These are phyloP conservation scores for Chrysoporthe deuterocubensis DNA, from an alignment of 2,329 filamentous ascomycete species.

Conservation along the genomic window DNA sequence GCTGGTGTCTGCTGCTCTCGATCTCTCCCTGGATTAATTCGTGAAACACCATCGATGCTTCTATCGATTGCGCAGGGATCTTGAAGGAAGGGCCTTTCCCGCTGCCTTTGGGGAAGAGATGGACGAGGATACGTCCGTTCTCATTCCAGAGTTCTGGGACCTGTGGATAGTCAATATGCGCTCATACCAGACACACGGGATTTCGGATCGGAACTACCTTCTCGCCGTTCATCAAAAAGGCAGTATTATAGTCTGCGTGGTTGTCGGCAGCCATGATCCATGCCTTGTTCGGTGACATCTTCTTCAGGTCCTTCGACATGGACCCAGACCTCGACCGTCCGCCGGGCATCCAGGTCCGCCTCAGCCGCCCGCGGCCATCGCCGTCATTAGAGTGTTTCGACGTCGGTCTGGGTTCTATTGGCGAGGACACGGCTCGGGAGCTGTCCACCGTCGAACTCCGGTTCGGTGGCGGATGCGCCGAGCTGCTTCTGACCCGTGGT, in stretches of 20 bases:
- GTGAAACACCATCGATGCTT: slow-evolving; percentile 58
- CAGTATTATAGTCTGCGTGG: slow-evolving; percentile 60
- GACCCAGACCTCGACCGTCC: slow-evolving; percentile 53
- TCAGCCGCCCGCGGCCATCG: slow-evolving; percentile 47
- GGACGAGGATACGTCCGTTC: slow-evolving; percentile 59
- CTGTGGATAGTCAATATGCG: slow-evolving; percentile 40
- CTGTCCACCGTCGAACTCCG: slow-evolving; percentile 36
- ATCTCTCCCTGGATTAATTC: slow-evolving; percentile 55
- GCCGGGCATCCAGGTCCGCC: slow-evolving; percentile 59
- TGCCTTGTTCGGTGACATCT: slow-evolving; percentile 37
- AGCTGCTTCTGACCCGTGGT: slow-evolving; percentile 50
- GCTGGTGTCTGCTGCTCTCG: slow-evolving; percentile 37
- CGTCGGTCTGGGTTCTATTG: slow-evolving; percentile 37
- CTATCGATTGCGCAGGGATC: slow-evolving; percentile 57
- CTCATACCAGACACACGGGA: neutral
- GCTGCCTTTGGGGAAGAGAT: slow-evolving; percentile 56
- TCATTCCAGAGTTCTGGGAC: slow-evolving; percentile 71
- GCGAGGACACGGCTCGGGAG: slow-evolving; percentile 37
- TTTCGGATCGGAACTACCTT: slow-evolving; percentile 46
- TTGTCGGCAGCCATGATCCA: slow-evolving; percentile 61
- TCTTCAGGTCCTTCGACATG: slow-evolving; percentile 44
- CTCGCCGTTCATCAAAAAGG: slow-evolving; percentile 56
- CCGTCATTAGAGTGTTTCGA: slow-evolving; percentile 42
- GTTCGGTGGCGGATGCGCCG: slow-evolving; percentile 48
- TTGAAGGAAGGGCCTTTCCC: slow-evolving; percentile 63